A percentile compares a stretch with the other conserved stretches of the same genome.
Conservation (phyloP, 2,329 filamentous ascomycete species). For the Coleophoma eucalyptorum region DNA sequence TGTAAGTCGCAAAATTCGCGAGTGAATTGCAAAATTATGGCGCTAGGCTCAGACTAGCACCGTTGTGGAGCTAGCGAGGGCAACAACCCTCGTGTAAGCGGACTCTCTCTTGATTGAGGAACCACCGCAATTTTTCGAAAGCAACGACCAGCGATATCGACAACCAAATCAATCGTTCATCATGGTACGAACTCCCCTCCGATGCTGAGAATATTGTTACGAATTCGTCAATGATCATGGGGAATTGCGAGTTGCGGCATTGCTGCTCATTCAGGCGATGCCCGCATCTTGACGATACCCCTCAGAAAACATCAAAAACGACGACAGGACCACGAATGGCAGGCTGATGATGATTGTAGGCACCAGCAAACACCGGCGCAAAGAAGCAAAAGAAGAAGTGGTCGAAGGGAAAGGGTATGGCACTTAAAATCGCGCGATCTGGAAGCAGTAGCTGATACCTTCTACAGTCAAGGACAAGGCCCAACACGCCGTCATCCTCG, state of each 20-base stretch:
- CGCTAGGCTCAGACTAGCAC: background rate
- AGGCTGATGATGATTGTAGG: constrained; percentile 23
- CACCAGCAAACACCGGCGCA: constrained; percentile 58
- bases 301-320: too few species aligned
- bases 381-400: constrained; percentile 83
- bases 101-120: background rate
- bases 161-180: background rate
- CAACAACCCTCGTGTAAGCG: background rate
- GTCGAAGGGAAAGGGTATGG: constrained; percentile 59
- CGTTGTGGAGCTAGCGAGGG: background rate
- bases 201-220: background rate
- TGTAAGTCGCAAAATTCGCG: constrained; percentile 2
- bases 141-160: background rate
- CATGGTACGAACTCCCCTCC: background rate
- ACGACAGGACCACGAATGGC: background rate
- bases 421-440: constrained; percentile 2
- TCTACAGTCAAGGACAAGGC: constrained; percentile 99
- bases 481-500: constrained; percentile 97
- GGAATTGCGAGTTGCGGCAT: too few species aligned
- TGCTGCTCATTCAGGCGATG: too few species aligned
- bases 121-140: background rate
- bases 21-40: constrained; percentile 1
- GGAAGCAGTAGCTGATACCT: constrained; percentile 21
- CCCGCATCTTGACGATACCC: too few species aligned
- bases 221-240: too few species aligned